phyloP scores from a whole-genome alignment of 1,284 basidiomycete species.

The Boletus sp. region DNA sequence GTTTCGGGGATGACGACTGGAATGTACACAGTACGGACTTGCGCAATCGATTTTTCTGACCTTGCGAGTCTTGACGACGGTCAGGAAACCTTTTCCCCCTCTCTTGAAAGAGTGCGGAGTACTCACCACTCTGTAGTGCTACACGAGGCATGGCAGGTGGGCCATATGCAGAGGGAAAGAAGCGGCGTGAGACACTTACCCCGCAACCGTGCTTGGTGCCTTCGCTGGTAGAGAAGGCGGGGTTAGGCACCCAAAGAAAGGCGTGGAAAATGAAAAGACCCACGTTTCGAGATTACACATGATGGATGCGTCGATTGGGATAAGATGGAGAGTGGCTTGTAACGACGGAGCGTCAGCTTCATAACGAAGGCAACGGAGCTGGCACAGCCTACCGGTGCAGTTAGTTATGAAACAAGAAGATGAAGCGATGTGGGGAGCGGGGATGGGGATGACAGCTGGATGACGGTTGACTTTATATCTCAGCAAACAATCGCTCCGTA shows the following conservation, averaged over 20 bases:
- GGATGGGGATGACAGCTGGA: constrained; percentile 14
- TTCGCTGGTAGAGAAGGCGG: constrained; percentile 49
- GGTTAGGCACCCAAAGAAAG: constrained; percentile 18
- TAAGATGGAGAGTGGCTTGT: constrained; percentile 20
- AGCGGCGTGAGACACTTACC: constrained; percentile 51
- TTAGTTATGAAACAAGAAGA: neutral
- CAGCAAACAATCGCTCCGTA: constrained; percentile 10
- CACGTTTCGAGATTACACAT: constrained; percentile 79
- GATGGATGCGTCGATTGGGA: constrained; percentile 19
- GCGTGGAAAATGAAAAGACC: constrained; percentile 31
- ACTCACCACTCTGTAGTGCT: constrained; percentile 57
- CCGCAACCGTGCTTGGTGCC: constrained; percentile 75
- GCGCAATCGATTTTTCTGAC: constrained; percentile 62
- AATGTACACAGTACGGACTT: constrained; percentile 58
- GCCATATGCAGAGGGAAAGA: constrained; percentile 4
- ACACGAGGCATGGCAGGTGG: constrained; percentile 16
- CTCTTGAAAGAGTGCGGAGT: neutral
- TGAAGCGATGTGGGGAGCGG: constrained; percentile 4
- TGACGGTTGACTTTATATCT: constrained; percentile 26
- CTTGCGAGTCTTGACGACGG: constrained; percentile 50
- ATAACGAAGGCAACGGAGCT: neutral
- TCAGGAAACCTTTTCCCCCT: constrained; percentile 4
- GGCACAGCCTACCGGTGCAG: constrained; percentile 17
- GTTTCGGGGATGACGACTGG: constrained; percentile 47
- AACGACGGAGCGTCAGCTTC: constrained; percentile 16